Conservation (phyloP, 768 basidiomycete genomes). For the Mycena olivaceomarginata region DNA sequence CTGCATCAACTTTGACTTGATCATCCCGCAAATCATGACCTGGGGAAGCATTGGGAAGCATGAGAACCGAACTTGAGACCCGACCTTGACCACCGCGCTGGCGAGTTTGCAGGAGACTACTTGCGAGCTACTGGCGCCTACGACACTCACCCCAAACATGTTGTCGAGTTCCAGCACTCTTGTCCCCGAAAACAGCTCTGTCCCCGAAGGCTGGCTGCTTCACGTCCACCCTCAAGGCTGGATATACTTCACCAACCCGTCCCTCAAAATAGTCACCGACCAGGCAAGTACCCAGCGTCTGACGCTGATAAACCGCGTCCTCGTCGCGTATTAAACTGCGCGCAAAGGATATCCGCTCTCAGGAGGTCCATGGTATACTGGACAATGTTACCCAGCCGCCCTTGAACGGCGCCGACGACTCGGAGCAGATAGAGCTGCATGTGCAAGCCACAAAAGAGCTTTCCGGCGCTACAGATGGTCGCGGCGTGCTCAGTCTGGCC, state of each 20-base stretch:
- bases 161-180: constrained; percentile 44
- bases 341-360: constrained; percentile 66
- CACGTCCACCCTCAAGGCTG: constrained; percentile 69
- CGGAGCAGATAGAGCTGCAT: constrained; percentile 67
- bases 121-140: too few species aligned
- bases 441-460: constrained; percentile 54
- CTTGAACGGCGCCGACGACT: constrained; percentile 26
- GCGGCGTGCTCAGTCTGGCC: constrained; percentile 58
- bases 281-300: constrained; percentile 41
- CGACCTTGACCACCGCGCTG: too few species aligned
- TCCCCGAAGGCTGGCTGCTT: constrained; percentile 57
- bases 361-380: constrained; percentile 54
- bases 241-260: constrained; percentile 68
- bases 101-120: too few species aligned
- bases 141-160: neutral
- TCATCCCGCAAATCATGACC: too few species aligned
- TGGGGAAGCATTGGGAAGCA: too few species aligned
- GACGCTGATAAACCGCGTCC: neutral
- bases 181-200: constrained; percentile 11
- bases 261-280: constrained; percentile 65
- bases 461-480: constrained; percentile 28
- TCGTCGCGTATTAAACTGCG: neutral
- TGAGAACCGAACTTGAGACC: too few species aligned
- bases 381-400: constrained; percentile 54
- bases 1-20: neutral